Evolutionary conservation across 2,329 filamentous ascomycete genomes (phyloP).

Genomic region (Diaporthe sp.): DNA sequence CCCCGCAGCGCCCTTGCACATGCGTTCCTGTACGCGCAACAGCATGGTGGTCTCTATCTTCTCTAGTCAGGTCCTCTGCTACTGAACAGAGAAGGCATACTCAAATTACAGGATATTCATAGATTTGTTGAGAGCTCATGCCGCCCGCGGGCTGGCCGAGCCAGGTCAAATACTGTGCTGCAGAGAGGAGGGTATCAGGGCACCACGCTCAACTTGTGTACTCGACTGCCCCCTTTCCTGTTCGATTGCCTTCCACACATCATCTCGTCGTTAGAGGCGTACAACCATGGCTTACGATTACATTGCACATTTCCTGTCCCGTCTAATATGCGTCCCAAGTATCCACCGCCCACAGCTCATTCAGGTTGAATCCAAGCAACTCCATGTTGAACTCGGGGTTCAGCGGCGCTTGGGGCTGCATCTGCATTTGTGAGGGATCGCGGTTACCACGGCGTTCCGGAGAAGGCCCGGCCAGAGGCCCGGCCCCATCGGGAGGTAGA

Average conservation of each 20-base stretch:
- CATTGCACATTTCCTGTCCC: background rate
- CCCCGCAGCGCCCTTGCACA: background rate
- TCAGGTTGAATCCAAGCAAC: constrained; percentile 62
- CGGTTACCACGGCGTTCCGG: constrained; percentile 22
- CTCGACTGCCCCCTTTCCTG: background rate
- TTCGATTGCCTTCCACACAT: background rate
- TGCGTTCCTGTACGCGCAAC: background rate
- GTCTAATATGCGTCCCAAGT: constrained; percentile 37
- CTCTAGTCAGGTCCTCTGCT: background rate
- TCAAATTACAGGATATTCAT: background rate
- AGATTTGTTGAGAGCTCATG: background rate
- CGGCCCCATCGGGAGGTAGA: constrained; percentile 31
- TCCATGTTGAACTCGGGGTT: constrained; percentile 66
- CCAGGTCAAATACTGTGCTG: background rate
- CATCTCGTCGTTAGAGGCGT: background rate
- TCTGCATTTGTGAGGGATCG: constrained; percentile 40
- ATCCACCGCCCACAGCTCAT: constrained; percentile 63
- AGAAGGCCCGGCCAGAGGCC: background rate
- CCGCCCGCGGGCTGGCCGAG: background rate
- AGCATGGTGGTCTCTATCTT: no score
- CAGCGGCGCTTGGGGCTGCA: constrained; percentile 39
- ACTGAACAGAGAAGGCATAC: background rate
- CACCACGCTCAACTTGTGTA: background rate
- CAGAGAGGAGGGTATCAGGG: constrained; percentile 19
- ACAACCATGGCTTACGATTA: no score